These are phyloP conservation scores for Sphagnum tenellum DNA, from an alignment of 225 moss, liverwort and hornwort species.

Conservation along the genomic window DNA sequence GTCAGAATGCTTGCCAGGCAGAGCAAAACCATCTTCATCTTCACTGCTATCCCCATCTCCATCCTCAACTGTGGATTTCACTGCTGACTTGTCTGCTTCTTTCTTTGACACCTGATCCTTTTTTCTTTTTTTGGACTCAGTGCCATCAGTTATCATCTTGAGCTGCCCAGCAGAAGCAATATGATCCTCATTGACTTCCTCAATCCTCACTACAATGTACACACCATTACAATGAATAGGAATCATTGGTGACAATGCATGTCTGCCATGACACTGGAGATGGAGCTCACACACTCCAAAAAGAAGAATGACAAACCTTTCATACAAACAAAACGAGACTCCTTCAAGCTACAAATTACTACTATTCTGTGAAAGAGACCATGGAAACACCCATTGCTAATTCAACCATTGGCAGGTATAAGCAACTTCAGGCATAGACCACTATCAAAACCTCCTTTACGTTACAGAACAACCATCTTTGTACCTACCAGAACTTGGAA, in stretches of 20 bases:
- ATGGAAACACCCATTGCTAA: no score
- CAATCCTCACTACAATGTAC: conserved; percentile 30
- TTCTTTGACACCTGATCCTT: conserved; percentile 7
- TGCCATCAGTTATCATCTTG: conserved; percentile 13
- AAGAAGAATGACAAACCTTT: no score
- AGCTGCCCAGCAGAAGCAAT: neutral
- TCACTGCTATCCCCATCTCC: conserved; percentile 46
- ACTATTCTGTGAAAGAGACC: no score
- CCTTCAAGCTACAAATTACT: no score
- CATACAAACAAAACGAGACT: no score
- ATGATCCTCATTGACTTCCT: conserved; percentile 18
- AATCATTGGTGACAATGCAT: no score
- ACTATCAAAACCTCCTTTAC: no score
- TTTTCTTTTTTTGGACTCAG: conserved; percentile 32
- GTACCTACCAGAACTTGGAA: conserved; percentile 31
- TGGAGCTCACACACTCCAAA: no score
- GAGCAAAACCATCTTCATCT: conserved; percentile 70
- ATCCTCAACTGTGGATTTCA: conserved; percentile 5
- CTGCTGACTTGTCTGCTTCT: neutral
- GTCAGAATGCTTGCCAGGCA: conserved; percentile 9
- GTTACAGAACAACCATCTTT: neutral
- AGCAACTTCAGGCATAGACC: no score
- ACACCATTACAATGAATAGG: no score
- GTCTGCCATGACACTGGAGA: no score
- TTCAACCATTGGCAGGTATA: no score